Base-by-base conservation (phyloP, 2,329 filamentous ascomycete genomes). In the Fusarium metavorans region DNA sequence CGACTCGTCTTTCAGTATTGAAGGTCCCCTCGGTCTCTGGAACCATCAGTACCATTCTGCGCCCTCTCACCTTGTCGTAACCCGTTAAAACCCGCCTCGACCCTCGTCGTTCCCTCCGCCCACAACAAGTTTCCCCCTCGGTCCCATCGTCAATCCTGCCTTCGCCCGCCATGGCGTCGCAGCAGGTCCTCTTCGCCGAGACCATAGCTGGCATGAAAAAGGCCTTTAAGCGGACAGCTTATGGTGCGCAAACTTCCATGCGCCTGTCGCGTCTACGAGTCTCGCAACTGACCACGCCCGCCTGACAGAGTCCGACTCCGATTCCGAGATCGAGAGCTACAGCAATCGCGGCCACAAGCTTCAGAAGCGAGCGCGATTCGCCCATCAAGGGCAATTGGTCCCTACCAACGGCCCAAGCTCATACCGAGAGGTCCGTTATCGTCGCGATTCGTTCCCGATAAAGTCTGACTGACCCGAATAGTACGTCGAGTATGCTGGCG, bases 321-420 rank as follows among this genome's bases (percentile, higher is more conserved):
- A 96, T 82, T 91, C 92, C 70, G 89, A 91, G 64, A 91, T 95
- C 77, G 88, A 92, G 70, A 87, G 89, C 77, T 89, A 89, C 77
- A 92, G 91, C 67, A 95, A 95, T 82, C 92, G 93, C 79, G 93
- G 93, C 71, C 91, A 94, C 82, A 96, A 95, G 81, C 87, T 96
- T 54, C 94, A 95, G 86, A 93, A 91, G 82, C 89, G 91, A 77
- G 92, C 94, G 52, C 89, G 91, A 76, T 94, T 94, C 80, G 89
- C 93, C 54, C 92, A 90, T 77, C 88, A 91, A 79, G 93, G 93
- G 68, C 91, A 92, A 78, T 86, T 95, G 72, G 90, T 92, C 50
- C 88, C 90, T 30, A 88, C 91, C 1, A 88, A 88, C 32, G 92
- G 92, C 4, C 90, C 91, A 50, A 88, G 91, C 76, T 88, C 90